Conservation (phyloP, 805 yeast species). For the Torulaspora delbrueckii region DNA sequence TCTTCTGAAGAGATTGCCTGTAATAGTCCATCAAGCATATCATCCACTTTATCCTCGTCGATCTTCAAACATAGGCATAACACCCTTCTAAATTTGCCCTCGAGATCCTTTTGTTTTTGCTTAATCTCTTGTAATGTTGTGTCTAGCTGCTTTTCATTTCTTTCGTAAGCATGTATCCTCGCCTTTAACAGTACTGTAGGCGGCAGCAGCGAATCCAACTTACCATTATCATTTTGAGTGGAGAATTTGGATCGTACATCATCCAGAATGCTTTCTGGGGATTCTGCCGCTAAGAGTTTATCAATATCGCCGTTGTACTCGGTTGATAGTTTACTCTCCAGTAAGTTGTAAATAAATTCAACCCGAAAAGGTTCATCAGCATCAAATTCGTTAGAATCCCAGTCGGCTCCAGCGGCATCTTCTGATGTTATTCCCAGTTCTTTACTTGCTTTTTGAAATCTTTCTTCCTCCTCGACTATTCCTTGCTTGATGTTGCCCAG, state of each 20-base stretch:
- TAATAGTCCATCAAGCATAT: slow-evolving; percentile 73
- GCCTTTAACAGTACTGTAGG: slow-evolving; percentile 55
- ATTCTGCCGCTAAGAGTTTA: slow-evolving; percentile 22
- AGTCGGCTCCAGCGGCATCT: slow-evolving; percentile 29
- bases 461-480: slow-evolving; percentile 55
- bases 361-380: slow-evolving; percentile 91
- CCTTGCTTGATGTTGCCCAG: slow-evolving; percentile 57
- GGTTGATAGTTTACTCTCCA: slow-evolving; percentile 40
- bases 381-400: slow-evolving; percentile 56
- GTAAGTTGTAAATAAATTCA: slow-evolving; percentile 50
- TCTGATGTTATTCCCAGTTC: slow-evolving; percentile 35
- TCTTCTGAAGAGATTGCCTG: slow-evolving; percentile 84
- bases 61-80: slow-evolving; percentile 88
- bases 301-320: slow-evolving; percentile 31
- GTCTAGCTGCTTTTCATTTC: slow-evolving; percentile 57
- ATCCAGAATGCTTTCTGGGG: slow-evolving; percentile 20
- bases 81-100: slow-evolving; percentile 77
- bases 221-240: slow-evolving; percentile 11
- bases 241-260: slow-evolving; percentile 21
- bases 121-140: slow-evolving; percentile 49
- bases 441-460: slow-evolving; percentile 43
- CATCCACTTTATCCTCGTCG: slow-evolving; percentile 73
- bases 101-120: slow-evolving; percentile 52
- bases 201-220: slow-evolving; percentile 28
- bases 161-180: slow-evolving; percentile 71